Evolutionary conservation across 2,329 filamentous ascomycete species (phyloP), one percentile per base, ranked within the genome.

Genomic region (Pseudohalonectria lignicola): DNA sequence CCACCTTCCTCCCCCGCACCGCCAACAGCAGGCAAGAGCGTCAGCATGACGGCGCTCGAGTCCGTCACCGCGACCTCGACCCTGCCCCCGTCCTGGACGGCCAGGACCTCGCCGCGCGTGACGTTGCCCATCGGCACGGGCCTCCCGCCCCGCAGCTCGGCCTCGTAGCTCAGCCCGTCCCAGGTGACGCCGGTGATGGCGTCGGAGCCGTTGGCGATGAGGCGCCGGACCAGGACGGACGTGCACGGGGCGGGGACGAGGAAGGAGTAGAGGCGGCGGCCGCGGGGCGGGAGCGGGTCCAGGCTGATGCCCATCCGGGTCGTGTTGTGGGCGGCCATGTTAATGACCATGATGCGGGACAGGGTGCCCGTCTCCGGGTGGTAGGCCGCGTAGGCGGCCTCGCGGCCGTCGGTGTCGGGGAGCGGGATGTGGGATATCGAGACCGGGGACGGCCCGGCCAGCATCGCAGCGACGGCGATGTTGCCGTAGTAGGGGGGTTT

Each of bases 401-500:
- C 63, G 4, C 29, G 36, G 3, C 49, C 50, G 21, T 60, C 59
- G 2, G 50, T 45, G 3, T n/a, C 33, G 16, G 50, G 19, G 9
- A 71, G 53, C 0, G 62, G 60, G 5, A 78, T 48, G 36, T 70
- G 61, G n/a, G 62, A 57, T 18, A 80, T 59, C 11, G 61, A 60
- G 3, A 69, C 60, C 46, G 50, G 9, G 63, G 47, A 40, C 68
- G 53, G 2, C 69, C 66, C 8, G 23, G 23, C 11, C 3, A 81
- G 52, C 47, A 76, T 70, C 2, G 67, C 64, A 1, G 76, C 74
- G 2, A 74, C 71, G 23, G 68, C 69, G 13, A 79, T 57, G 51
- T 72, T 74, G 13, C 73, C 76, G 47, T 82, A 81, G 52, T 79
- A 82, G 0, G 76, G 75, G 0, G 76, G 59, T 49, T 77, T 79